Percentiles rank a stretch among this genome's conserved stretches.
These are phyloP conservation scores for Salix suchowensis DNA, from an alignment of 345 rosid species.

Conservation along the genomic window DNA sequence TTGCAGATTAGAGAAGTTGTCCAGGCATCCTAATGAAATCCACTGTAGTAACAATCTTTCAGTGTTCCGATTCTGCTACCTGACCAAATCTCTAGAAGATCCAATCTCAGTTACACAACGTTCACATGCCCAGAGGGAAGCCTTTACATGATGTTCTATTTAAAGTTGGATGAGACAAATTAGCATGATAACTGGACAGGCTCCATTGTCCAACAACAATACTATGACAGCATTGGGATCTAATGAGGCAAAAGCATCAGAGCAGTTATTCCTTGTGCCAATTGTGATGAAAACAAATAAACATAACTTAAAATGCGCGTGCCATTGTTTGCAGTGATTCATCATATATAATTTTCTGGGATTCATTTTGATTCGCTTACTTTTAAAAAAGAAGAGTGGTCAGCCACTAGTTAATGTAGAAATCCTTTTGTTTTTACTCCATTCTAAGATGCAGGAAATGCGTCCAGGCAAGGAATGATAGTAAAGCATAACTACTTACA, in stretches of 20 bases:
- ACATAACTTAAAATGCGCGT: background rate
- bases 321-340: background rate
- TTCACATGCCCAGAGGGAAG: background rate
- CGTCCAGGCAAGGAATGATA: background rate
- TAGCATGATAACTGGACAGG: background rate
- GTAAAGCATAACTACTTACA: conserved; percentile 46
- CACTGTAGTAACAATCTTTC: background rate
- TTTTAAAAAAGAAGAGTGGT: background rate
- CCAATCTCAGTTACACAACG: background rate
- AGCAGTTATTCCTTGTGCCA: background rate
- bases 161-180: background rate
- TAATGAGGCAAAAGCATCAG: background rate
- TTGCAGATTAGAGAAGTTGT: background rate
- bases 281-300: background rate
- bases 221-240: background rate
- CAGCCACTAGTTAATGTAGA: background rate
- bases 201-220: background rate
- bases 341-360: background rate
- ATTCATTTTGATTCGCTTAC: background rate
- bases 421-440: background rate
- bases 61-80: background rate
- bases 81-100: background rate
- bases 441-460: background rate
- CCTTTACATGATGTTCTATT: background rate
- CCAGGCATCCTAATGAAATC: background rate